These are phyloP conservation scores for Beauveria caledonica DNA, from an alignment of 2,329 filamentous ascomycete species.

Conservation along the genomic window DNA sequence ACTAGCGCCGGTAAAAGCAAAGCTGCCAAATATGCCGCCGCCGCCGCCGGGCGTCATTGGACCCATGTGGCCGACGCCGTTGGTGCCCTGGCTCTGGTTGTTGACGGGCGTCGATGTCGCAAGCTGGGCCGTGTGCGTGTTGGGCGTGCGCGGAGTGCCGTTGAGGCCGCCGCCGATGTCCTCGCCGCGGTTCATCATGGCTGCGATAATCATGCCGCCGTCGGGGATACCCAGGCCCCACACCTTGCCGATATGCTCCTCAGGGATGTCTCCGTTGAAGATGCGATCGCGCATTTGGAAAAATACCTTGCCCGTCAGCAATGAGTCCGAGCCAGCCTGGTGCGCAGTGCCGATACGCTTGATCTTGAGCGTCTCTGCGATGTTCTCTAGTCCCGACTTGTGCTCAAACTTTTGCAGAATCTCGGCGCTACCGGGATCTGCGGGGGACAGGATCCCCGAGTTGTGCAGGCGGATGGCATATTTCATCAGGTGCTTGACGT, in stretches of 20 bases:
- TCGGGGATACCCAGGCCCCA: conserved; percentile 81
- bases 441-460: conserved; percentile 52
- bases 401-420: conserved; percentile 79
- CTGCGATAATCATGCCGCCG: conserved; percentile 33
- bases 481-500: conserved; percentile 97
- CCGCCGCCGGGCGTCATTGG: conserved; percentile 72
- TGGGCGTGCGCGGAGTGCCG: conserved; percentile 56
- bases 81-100: conserved; percentile 41
- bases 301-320: conserved; percentile 89
- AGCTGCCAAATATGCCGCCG: conserved; percentile 68
- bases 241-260: conserved; percentile 80
- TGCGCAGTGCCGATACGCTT: conserved; percentile 82
- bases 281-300: conserved; percentile 87
- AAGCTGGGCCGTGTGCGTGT: conserved; percentile 50
- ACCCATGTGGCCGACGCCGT: conserved; percentile 49
- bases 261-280: conserved; percentile 72
- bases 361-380: conserved; percentile 86
- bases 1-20: conserved; percentile 43
- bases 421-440: conserved; percentile 57
- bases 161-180: conserved; percentile 23
- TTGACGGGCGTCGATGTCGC: conserved; percentile 41
- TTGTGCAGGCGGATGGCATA: conserved; percentile 66
- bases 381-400: conserved; percentile 86
- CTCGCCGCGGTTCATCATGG: conserved; percentile 27
- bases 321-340: conserved; percentile 86